Base-by-base conservation (phyloP, 768 basidiomycete species). In the Boletus rubroflammeus region DNA sequence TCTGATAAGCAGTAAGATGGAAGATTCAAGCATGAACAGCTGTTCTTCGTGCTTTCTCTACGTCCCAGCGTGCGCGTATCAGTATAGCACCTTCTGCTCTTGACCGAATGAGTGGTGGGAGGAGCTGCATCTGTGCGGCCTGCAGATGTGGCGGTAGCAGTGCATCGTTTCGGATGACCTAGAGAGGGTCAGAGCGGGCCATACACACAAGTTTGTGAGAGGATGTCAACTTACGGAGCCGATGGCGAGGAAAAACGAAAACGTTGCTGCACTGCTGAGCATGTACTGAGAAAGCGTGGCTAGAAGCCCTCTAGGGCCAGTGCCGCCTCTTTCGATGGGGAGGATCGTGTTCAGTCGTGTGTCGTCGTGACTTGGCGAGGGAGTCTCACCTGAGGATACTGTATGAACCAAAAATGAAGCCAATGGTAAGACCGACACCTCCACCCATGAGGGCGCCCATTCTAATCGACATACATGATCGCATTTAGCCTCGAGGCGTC, bases 231-330 rank as follows among this genome's bases (percentile, higher is more conserved):
- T 64, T 66, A 95, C 93, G 29, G 93, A 93, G 66, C 93, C 90
- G 65, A 97, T 91, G 38, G 93, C 83, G 56, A 98, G 85, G 85
- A 98, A 98, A 77, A 98, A 98, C 3, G 87, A 88, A 71, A 99
- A 98, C 0, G 96, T 97, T 8, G 95, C 95, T 6, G 92, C 96
- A 63, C 96, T 98, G 65, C 91, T 92, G 28, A 98, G 82, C 97
- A 99, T 99, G 72, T 98, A 98, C 64, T 95, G 93, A 14, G 95
- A 96, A 47, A 99, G 82, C 1, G 97, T 97, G 5, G 92, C 87
- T 25, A 98, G 76, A 47, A 84, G 75, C 11, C 97, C 97, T 66
- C 94, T 82, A 25, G 93, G 94, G 25, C 97, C 97, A 8, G 91
- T 86, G 41, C 96, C 96, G 60, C 83, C 83, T 67, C 95, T 96